These are phyloP conservation scores for Phytophthora agathidicida DNA, from an alignment of 352 stramenopile genomes.

Conservation along the genomic window DNA sequence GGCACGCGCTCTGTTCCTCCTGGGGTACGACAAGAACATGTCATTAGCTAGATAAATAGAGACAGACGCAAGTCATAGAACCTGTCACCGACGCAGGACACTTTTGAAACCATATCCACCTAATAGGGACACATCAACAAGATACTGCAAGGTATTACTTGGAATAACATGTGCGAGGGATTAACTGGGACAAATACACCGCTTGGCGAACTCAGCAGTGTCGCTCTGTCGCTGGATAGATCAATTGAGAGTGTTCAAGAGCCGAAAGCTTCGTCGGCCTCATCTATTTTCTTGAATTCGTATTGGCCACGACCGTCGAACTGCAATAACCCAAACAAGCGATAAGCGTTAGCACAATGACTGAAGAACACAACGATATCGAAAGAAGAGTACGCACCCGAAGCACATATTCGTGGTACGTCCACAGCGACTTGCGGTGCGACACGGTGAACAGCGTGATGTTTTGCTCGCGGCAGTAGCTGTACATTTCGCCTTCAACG, in stretches of 20 bases:
- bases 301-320: constrained; percentile 88
- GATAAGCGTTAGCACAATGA: constrained; percentile 8
- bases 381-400: constrained; percentile 49
- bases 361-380: background rate
- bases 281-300: constrained; percentile 87
- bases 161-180: constrained; percentile 7
- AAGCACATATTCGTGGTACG: constrained; percentile 89
- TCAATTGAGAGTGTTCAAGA: constrained; percentile 47
- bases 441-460: constrained; percentile 94
- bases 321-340: constrained; percentile 31
- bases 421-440: constrained; percentile 91
- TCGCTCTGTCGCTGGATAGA: background rate
- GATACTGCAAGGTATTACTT: constrained; percentile 6
- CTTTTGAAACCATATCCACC: constrained; percentile 20
- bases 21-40: constrained; percentile 50
- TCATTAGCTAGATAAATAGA: constrained; percentile 27
- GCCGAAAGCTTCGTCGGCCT: constrained; percentile 77
- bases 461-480: constrained; percentile 79
- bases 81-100: background rate
- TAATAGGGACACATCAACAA: constrained; percentile 27
- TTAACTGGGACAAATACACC: constrained; percentile 22
- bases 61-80: constrained; percentile 10
- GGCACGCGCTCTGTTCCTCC: constrained; percentile 33
- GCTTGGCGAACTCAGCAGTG: background rate
- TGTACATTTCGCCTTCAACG: constrained; percentile 90